Conservation (phyloP, 768 basidiomycete genomes). For the Boletus huronensis region DNA sequence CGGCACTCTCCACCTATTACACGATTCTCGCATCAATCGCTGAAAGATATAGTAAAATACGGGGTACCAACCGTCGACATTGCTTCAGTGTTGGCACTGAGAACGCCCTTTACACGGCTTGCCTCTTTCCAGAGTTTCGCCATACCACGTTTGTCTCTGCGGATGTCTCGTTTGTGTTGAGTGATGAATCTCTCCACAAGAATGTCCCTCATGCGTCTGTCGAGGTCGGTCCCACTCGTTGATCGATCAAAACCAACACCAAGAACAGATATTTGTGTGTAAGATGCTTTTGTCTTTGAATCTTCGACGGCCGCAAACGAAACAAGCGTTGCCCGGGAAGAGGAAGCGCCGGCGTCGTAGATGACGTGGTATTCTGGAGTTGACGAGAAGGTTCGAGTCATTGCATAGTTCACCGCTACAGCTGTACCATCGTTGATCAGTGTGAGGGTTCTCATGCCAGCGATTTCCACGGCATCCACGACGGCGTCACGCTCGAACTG, state of each 20-base stretch:
- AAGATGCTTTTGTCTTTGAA: constrained; percentile 45
- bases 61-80: constrained; percentile 55
- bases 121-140: constrained; percentile 96
- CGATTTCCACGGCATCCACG: constrained; percentile 87
- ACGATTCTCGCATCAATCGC: background rate
- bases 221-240: constrained; percentile 80
- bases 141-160: constrained; percentile 77
- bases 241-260: constrained; percentile 79
- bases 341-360: constrained; percentile 90
- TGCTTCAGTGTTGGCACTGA: constrained; percentile 90
- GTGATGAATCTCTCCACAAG: constrained; percentile 71
- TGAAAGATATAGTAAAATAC: background rate
- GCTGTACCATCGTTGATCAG: constrained; percentile 92
- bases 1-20: constrained; percentile 76
- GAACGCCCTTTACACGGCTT: constrained; percentile 80
- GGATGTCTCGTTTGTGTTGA: constrained; percentile 66
- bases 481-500: constrained; percentile 91
- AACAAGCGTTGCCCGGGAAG: constrained; percentile 74
- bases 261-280: constrained; percentile 72
- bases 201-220: constrained; percentile 77
- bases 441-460: constrained; percentile 78
- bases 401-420: constrained; percentile 96
- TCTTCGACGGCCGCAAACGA: constrained; percentile 53
- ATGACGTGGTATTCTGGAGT: constrained; percentile 82
- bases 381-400: constrained; percentile 82